phyloP scores from a whole-genome alignment of 345 rosid genomes.

The Eutrema yunnanense region DNA sequence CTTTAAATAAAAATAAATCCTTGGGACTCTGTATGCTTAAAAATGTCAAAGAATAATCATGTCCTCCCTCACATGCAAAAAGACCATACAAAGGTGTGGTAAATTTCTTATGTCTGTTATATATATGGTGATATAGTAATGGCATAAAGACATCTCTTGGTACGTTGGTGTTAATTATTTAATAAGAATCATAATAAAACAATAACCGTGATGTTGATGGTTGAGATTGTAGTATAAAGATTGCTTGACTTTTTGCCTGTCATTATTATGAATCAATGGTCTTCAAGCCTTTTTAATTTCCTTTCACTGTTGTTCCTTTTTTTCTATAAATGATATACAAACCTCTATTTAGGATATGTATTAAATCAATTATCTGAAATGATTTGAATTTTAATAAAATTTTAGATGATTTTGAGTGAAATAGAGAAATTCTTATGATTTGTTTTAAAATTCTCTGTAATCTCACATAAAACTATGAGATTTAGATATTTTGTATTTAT shows the following conservation, averaged over 20 bases:
- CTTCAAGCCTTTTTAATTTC: not conserved
- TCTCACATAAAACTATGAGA: too few species aligned
- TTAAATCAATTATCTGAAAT: too few species aligned
- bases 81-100: not conserved
- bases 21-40: not conserved
- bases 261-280: constrained; percentile 10
- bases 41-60: not conserved
- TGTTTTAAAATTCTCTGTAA: too few species aligned
- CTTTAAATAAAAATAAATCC: not conserved
- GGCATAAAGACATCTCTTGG: constrained; percentile 2
- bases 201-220: constrained; percentile 9
- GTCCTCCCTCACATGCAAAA: constrained; percentile 18
- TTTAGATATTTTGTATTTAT: too few species aligned
- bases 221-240: constrained; percentile 4
- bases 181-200: not conserved
- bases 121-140: not conserved
- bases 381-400: too few species aligned
- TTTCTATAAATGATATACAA: not conserved
- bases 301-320: constrained; percentile 4
- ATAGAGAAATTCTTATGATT: too few species aligned
- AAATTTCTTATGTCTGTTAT: not conserved
- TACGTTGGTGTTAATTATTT: constrained; percentile 2
- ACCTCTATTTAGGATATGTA: not conserved
- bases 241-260: constrained; percentile 1
- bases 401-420: too few species aligned